Evolutionary conservation across 805 yeast genomes (phyloP).

Genomic region (Priceomyces haplophilus): DNA sequence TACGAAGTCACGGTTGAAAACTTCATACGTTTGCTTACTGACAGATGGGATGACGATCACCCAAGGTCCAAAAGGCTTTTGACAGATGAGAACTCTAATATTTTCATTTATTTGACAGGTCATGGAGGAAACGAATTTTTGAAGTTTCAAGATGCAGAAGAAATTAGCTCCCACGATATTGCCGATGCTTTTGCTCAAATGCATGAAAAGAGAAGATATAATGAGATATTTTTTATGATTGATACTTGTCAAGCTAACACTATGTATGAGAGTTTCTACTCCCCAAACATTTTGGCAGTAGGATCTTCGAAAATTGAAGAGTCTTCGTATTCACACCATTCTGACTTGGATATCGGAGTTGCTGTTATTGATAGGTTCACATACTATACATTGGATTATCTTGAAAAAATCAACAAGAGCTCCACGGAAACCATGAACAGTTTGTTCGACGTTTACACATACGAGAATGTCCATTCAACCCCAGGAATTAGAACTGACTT

Average conservation of each 20-base stretch:
- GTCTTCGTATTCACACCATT: constrained; percentile 91
- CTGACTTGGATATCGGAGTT: constrained; percentile 94
- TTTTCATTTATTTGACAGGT: constrained; percentile 93
- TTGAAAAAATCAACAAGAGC: constrained; percentile 76
- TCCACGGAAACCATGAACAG: constrained; percentile 77
- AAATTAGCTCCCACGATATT: constrained; percentile 88
- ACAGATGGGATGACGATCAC: constrained; percentile 92
- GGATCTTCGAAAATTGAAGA: constrained; percentile 89
- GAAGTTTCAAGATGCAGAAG: constrained; percentile 98
- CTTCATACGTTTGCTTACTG: constrained; percentile 87
- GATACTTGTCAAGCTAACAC: constrained; percentile 99
- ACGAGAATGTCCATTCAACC: constrained; percentile 81
- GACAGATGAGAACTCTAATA: constrained; percentile 92
- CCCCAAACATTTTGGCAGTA: constrained; percentile 89
- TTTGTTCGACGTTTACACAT: constrained; percentile 78
- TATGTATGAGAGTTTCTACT: constrained; percentile 88
- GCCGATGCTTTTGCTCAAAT: constrained; percentile 97
- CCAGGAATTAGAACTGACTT: constrained; percentile 91
- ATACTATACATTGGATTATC: constrained; percentile 81
- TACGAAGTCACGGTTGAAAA: constrained; percentile 98
- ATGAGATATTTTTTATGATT: constrained; percentile 94
- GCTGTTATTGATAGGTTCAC: constrained; percentile 98
- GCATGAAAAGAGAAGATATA: constrained; percentile 93
- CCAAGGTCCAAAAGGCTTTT: constrained; percentile 87
- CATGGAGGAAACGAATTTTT: constrained; percentile 98